Conservation (phyloP, 352 stramenopile genomes). For the Pythium rishiriense region DNA sequence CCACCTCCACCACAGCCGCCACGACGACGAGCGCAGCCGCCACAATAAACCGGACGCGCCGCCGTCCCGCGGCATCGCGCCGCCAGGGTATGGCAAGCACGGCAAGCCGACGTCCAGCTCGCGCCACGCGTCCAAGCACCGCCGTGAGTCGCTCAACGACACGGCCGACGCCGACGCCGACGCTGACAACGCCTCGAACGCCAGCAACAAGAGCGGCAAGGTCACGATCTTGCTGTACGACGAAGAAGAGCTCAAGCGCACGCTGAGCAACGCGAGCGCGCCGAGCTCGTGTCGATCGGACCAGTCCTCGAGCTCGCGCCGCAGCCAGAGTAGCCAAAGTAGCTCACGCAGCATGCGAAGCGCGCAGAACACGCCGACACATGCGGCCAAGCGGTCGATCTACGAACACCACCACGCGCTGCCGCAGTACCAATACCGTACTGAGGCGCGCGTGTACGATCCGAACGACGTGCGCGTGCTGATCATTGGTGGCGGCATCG, state of each 20-base stretch:
- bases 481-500: constrained; percentile 52
- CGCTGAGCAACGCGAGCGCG: constrained; percentile 16
- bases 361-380: constrained; percentile 4
- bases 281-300: constrained; percentile 22
- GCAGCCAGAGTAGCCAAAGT: constrained; percentile 1
- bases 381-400: constrained; percentile 9
- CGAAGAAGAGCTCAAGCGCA: constrained; percentile 23
- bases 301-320: constrained; percentile 5
- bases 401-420: constrained; percentile 28
- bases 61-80: constrained; percentile 12
- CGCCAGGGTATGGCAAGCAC: constrained; percentile 8
- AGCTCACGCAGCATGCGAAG: constrained; percentile 6
- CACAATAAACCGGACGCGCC: neutral
- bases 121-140: neutral
- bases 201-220: constrained; percentile 18
- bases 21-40: neutral
- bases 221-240: constrained; percentile 22
- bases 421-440: neutral
- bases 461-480: constrained; percentile 10
- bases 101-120: neutral
- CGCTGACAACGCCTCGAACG: constrained; percentile 5
- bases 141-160: neutral
- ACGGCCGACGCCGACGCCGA: neutral
- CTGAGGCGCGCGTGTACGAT: neutral
- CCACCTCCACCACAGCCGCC: neutral